These are phyloP conservation scores for Theobroma cacao DNA, from an alignment of 345 rosid genomes.

Conservation along the genomic window DNA sequence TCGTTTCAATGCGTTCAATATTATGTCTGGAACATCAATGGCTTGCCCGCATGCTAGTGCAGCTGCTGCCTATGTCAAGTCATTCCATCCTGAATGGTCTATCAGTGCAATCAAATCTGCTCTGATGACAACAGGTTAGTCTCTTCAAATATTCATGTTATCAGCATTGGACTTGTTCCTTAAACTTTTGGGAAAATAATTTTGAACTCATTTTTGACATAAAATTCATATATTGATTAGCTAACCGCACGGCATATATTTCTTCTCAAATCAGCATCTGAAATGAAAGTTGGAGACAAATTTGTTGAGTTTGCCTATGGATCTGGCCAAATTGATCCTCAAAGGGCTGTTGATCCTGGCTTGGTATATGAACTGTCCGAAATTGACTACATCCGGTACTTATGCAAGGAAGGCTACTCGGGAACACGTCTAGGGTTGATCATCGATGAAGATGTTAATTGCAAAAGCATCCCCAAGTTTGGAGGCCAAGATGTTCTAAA, in stretches of 20 bases:
- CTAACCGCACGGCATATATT: background rate
- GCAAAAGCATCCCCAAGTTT: background rate
- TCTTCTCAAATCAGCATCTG: background rate
- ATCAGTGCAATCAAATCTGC: background rate
- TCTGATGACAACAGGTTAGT: background rate
- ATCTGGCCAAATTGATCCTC: background rate
- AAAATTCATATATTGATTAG: background rate
- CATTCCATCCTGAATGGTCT: background rate
- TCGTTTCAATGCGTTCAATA: background rate
- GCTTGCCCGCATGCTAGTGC: background rate
- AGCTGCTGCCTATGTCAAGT: background rate
- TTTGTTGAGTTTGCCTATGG: background rate
- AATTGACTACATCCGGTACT: background rate
- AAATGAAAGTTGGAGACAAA: background rate
- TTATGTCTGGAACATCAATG: background rate
- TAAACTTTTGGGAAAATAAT: too few species aligned
- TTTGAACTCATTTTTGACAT: too few species aligned
- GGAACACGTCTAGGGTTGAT: background rate
- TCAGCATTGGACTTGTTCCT: too few species aligned
- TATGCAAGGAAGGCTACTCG: background rate
- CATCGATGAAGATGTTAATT: background rate
- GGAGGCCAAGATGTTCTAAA: background rate
- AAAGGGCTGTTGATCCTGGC: background rate
- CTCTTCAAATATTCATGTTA: too few species aligned
- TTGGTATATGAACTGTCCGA: background rate